Evolutionary conservation across 768 basidiomycete species (phyloP), one percentile per base, ranked within the genome.

Genomic region (Amanita rubescens): DNA sequence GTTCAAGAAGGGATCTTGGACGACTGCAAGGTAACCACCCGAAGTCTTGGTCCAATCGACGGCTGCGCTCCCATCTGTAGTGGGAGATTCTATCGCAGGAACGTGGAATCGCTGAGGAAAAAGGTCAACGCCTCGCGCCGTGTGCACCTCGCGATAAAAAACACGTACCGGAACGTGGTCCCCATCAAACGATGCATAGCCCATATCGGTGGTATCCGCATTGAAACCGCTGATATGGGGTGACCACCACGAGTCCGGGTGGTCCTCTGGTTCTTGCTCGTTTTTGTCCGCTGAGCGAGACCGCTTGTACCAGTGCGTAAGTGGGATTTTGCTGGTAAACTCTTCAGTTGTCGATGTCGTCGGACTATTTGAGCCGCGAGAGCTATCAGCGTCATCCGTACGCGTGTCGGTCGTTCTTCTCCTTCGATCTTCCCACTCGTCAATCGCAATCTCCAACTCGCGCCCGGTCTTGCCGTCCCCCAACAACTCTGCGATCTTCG

Each of bases 231-330:
- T 34, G 45, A 35, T 33, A 11, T 30, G 44, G n/a, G 44, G 27
- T n/a, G 44, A 17, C 45, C 33, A 49, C 17, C 46, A 25, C 11
- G 49, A 19, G 33, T 41, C 27, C 17, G 25, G 19, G 57, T 47
- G 10, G 2, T 55, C 47, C 37, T 52, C 51, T 33, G 1, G 49
- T 5, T 32, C 33, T 35, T 15, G 35, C n/a, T 19, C 33, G 47
- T 11, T 9, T 27, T 12, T 46, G 15, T 10, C 24, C 17, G 25
- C 30, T 25, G 84, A 85, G 3, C 78, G 69, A 10, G 81, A 80
- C 49, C 85, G 82, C 64, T 75, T 83, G 71, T 78, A 81, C 80
- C 84, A 79, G 48, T 81, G 74, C 3, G 82, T 81, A 25, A 84
- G 75, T 3, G 82, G 77, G 22, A 80, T 53, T 24, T 33, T 50